Evolutionary conservation across 306 rosid genomes (phyloP), one percentile per base, ranked within the genome.

Genomic region (Begonia fuchsioides): DNA sequence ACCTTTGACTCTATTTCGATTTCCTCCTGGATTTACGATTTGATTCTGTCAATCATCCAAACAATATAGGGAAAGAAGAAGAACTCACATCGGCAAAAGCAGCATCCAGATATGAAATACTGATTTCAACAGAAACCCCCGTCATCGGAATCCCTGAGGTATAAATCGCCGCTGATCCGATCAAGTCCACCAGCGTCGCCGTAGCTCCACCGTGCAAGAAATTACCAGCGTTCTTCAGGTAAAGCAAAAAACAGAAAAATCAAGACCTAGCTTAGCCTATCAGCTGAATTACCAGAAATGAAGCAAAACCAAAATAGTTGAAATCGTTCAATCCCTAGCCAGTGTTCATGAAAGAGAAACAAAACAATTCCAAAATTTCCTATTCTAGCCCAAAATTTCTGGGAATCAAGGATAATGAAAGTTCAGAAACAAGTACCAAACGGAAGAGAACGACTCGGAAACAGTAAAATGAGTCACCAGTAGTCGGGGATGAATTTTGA

Each of bases 51-150:
- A 38, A 26, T 18, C 44, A 13, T 11, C 43, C 26, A 44, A 10
- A 3, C n/a, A 43, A 44, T 15, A 45, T 43, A 49, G 8, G 3
- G 12, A 18, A 19, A 40, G 43, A 48, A 17, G 11, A 50, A 56
- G 1, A 19, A 72, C 74, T 65, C 39, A 79, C 97, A 52, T 79
- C 74, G 17, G 55, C 70, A 67, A 61, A 81, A 17, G 97, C 97
- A 57, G 95, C 79, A 69, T 79, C 97, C 63, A 90, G 57, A 47
- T 81, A 81, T 0, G 97, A 64, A 66, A 90, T 74, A 3, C 60
- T 81, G 55, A 90, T 90, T 70, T 90, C 95, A 13, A 84, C 84
- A 11, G 95, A 84, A 56, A 84, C 94, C 15, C 93, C 95, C 0
- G 65, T 47, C 1, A 2, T 52, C 15, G 47, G 44, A 72, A 58